Evolutionary conservation across 257 asterid species (phyloP), one percentile per base, ranked within the genome.

Genomic region (Agastache rugosa): DNA sequence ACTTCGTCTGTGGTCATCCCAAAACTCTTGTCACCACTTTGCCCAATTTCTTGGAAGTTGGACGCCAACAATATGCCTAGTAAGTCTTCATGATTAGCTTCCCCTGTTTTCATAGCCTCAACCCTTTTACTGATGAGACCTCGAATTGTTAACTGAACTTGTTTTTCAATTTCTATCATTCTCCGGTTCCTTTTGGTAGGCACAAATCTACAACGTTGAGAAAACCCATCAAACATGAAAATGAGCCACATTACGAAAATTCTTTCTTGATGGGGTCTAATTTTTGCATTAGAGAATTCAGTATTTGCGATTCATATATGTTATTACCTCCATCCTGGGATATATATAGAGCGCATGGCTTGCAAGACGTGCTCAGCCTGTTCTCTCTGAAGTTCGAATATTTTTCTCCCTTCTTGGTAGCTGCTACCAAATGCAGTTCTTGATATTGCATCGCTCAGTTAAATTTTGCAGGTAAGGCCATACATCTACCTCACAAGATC

Each of bases 401-500:
- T 70, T 63, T 20, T 78, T 60, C 79, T 78, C 47, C 93, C 91
- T 80, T 88, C 84, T 78, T 82, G 74, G 35, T 83, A 84, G 78
- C 78, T 85, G 71, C 91, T 88, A 3, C 91, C 93, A 34, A 87
- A 87, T 11, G 88, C 83, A 39, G 90, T 83, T 8, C 90, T 76
- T 11, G 90, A 87, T 63, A 87, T 80, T 0, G 82, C 88, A 64
- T 87, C 87, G n/a, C 82, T 25, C 5, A n/a, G 85, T 37, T 35
- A 87, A 15, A 11, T 54, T 73, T 64, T 85, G 84, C 0, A 87
- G 74, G 65, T 76, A 47, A 27, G 87, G 90, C 88, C 92, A 85
- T 42, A 87, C 87, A 44, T 87, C 88, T 64, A 85, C 61, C 62
- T 87, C 90, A 54, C 67, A 63, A 0, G 84, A 83, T 35, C 87